A percentile compares a stretch with the other conserved stretches of the same genome.
These are phyloP conservation scores for Cryptococcus maquisensis DNA, from an alignment of 1,284 basidiomycete species.

Conservation along the genomic window DNA sequence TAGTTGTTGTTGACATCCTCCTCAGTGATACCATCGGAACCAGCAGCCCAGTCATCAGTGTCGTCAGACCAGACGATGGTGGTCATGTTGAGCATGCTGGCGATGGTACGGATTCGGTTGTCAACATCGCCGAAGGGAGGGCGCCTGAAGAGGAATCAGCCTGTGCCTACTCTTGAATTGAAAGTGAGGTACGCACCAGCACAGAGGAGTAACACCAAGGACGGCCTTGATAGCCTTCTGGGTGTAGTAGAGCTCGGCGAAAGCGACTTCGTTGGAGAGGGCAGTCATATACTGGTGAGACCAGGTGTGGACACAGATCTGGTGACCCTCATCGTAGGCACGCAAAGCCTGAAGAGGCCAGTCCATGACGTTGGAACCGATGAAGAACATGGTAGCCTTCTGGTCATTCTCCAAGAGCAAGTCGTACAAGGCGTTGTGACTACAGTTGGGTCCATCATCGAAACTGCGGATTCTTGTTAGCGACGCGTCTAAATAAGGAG, in stretches of 20 bases:
- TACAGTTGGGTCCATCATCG: conserved; percentile 54
- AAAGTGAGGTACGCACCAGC: conserved; percentile 34
- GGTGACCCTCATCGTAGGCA: conserved; percentile 49
- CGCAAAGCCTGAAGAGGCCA: conserved; percentile 56
- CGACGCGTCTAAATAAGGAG: no score
- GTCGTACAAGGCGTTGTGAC: conserved; percentile 55
- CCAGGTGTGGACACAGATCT: conserved; percentile 52
- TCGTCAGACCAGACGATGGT: conserved; percentile 54
- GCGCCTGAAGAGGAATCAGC: conserved; percentile 20
- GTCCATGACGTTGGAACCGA: conserved; percentile 54
- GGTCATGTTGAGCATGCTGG: conserved; percentile 51
- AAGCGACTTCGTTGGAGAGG: conserved; percentile 52
- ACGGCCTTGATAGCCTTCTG: conserved; percentile 53
- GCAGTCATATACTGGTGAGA: conserved; percentile 53
- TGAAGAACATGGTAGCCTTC: conserved; percentile 53
- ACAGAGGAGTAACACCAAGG: conserved; percentile 52
- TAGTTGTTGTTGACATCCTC: conserved; percentile 50
- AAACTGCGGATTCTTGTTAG: conserved; percentile 20
- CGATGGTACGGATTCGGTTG: conserved; percentile 55
- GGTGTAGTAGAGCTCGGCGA: conserved; percentile 57
- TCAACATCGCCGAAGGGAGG: conserved; percentile 54
- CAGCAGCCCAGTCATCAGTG: conserved; percentile 50
- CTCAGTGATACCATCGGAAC: conserved; percentile 37
- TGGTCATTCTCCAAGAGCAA: conserved; percentile 51
- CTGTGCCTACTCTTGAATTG: not conserved